These are phyloP conservation scores for Yamadazyma sp. DNA, from an alignment of 1,139 yeast genomes.

Conservation along the genomic window DNA sequence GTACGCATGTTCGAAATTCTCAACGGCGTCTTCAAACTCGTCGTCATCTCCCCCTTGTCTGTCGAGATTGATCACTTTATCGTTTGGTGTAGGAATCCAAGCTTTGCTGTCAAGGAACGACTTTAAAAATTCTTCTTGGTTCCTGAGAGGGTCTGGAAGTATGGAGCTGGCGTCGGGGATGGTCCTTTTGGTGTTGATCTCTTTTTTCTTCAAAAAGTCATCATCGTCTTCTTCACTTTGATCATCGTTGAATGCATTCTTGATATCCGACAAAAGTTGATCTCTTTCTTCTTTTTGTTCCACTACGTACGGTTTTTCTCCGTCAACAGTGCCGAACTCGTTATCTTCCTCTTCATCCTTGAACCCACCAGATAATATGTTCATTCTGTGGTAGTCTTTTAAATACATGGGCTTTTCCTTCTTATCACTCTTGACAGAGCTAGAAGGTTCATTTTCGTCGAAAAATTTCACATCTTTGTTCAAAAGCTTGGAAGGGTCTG, in stretches of 20 bases:
- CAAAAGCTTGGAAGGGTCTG: conserved; percentile 62
- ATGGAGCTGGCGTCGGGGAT: conserved; percentile 16
- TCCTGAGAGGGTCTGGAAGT: conserved; percentile 68
- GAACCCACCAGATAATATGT: conserved; percentile 62
- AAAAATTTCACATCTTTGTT: conserved; percentile 73
- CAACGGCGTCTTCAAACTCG: conserved; percentile 90
- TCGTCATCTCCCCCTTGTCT: conserved; percentile 65
- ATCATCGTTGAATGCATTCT: conserved; percentile 57
- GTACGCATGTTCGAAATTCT: conserved; percentile 86
- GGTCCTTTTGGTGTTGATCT: conserved; percentile 13
- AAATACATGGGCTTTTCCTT: conserved; percentile 79
- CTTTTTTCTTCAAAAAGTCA: conserved; percentile 56
- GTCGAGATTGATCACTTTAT: conserved; percentile 56
- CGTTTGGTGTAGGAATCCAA: conserved; percentile 75
- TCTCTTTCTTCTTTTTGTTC: conserved; percentile 75
- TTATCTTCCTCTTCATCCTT: conserved; percentile 43
- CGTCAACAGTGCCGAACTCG: conserved; percentile 48
- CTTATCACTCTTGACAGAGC: conserved; percentile 24
- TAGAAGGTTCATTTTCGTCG: conserved; percentile 55
- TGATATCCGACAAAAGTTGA: conserved; percentile 72
- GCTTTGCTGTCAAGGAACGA: conserved; percentile 77
- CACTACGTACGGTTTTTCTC: conserved; percentile 68
- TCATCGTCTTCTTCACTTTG: conserved; percentile 50
- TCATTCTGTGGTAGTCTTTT: conserved; percentile 90
- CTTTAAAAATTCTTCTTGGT: conserved; percentile 67